Conservation (phyloP, 2,329 filamentous ascomycete genomes). For the Bipolaris oryzae region DNA sequence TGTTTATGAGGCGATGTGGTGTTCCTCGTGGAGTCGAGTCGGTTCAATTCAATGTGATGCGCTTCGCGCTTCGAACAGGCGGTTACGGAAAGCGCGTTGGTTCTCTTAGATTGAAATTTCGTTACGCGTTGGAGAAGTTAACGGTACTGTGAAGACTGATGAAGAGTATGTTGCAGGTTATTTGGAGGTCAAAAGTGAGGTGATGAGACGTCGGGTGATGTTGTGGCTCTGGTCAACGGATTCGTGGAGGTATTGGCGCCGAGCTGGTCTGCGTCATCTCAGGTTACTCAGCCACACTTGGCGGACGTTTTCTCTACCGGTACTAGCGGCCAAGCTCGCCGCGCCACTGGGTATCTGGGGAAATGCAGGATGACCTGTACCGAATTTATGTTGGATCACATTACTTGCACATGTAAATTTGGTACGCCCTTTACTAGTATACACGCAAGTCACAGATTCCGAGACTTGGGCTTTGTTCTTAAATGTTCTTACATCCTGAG, state of each 20-base stretch:
- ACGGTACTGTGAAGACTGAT: not conserved
- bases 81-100: not conserved
- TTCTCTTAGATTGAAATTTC: not conserved
- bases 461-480: no score
- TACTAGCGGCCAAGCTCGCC: conserved; percentile 3
- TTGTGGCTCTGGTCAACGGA: not conserved
- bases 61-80: not conserved
- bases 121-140: not conserved
- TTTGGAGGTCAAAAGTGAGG: not conserved
- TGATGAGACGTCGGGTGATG: not conserved
- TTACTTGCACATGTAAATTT: no score
- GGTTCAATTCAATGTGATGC: not conserved
- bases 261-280: conserved; percentile 16
- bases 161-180: not conserved
- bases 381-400: no score
- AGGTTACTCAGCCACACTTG: conserved; percentile 14
- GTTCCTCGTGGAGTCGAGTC: not conserved
- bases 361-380: not conserved
- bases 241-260: conserved; percentile 11
- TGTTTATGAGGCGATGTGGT: no score
- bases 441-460: no score
- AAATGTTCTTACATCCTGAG: no score
- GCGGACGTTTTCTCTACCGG: not conserved
- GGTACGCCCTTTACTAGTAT: no score
- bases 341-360: not conserved